phyloP scores from a whole-genome alignment of 768 basidiomycete species.

The Lactarius indigo region DNA sequence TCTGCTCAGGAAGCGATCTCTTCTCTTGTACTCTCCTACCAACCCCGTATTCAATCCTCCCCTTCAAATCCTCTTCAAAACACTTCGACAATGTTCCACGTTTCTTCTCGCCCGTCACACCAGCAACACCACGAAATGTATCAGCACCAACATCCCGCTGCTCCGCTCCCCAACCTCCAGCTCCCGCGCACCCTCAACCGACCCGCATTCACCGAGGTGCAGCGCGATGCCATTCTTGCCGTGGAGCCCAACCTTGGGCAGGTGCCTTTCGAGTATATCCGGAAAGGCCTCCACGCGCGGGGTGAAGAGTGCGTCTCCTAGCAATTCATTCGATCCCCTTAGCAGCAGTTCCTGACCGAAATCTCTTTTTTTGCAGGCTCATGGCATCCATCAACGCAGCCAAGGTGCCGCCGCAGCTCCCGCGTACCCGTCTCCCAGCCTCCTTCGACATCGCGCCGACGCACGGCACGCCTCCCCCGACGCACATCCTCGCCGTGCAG shows the following conservation, averaged over 20 bases:
- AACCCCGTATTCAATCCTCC: neutral
- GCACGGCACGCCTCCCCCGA: slow-evolving; percentile 10
- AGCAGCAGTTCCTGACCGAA: neutral
- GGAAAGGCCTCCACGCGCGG: slow-evolving; percentile 44
- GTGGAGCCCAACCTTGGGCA: slow-evolving; percentile 48
- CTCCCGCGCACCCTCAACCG: slow-evolving; percentile 70
- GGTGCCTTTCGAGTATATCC: slow-evolving; percentile 62
- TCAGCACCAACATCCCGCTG: slow-evolving; percentile 22
- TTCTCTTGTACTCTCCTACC: neutral
- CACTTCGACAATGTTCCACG: slow-evolving; percentile 23
- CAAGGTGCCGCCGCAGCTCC: slow-evolving; percentile 22
- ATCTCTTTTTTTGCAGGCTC: slow-evolving; percentile 2
- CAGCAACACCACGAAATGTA: slow-evolving; percentile 22
- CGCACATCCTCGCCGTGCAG: slow-evolving; percentile 36
- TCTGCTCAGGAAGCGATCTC: slow-evolving; percentile 26
- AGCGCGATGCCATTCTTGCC: slow-evolving; percentile 51
- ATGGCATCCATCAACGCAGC: slow-evolving; percentile 21
- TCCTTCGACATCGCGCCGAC: slow-evolving; percentile 19
- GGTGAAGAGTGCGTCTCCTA: slow-evolving; percentile 41
- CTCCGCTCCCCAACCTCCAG: slow-evolving; percentile 45
- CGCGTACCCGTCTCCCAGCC: slow-evolving; percentile 20
- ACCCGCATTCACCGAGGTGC: slow-evolving; percentile 55
- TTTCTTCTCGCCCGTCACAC: slow-evolving; percentile 19
- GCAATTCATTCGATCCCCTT: neutral
- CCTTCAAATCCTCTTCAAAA: neutral